These are phyloP conservation scores for Hyaloraphidium curvatum DNA, from an alignment of 192 early-diverging fungal species.

Conservation along the genomic window DNA sequence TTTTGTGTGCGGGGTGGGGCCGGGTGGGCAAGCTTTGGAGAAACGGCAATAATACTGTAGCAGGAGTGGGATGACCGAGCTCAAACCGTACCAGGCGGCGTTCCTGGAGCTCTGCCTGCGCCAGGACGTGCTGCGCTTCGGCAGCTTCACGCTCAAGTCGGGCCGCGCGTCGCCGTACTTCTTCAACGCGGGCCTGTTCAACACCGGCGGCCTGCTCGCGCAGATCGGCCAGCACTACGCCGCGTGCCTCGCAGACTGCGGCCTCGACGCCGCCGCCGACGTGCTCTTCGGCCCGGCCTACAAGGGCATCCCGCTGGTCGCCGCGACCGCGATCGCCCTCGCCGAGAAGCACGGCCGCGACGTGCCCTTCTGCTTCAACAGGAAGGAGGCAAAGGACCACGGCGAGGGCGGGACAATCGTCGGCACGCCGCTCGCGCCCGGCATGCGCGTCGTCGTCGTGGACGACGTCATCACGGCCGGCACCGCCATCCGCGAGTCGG, in stretches of 20 bases:
- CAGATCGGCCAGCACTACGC: conserved; percentile 82
- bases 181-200: conserved; percentile 93
- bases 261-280: conserved; percentile 54
- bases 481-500: conserved; percentile 86
- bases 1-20: too few relatives aligned
- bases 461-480: conserved; percentile 99
- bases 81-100: conserved; percentile 69
- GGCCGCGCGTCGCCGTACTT: conserved; percentile 95
- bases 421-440: conserved; percentile 50
- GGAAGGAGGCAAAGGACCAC: conserved; percentile 98
- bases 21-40: too few relatives aligned
- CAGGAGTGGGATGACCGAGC: too few relatives aligned
- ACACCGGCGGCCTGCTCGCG: conserved; percentile 64
- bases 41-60: too few relatives aligned
- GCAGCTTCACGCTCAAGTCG: conserved; percentile 81
- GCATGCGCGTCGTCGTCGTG: conserved; percentile 54
- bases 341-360: conserved; percentile 32
- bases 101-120: conserved; percentile 83
- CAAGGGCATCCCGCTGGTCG: conserved; percentile 92
- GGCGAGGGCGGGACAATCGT: conserved; percentile 95
- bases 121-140: conserved; percentile 75
- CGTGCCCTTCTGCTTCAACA: conserved; percentile 82
- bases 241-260: conserved; percentile 49
- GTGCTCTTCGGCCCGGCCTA: conserved; percentile 96
- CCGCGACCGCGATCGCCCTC: conserved; percentile 61